Percentiles rank a stretch among this genome's conserved stretches.
Evolutionary conservation across 2,329 filamentous ascomycete species (phyloP).

Genomic region (Aspergillus carbonarius): DNA sequence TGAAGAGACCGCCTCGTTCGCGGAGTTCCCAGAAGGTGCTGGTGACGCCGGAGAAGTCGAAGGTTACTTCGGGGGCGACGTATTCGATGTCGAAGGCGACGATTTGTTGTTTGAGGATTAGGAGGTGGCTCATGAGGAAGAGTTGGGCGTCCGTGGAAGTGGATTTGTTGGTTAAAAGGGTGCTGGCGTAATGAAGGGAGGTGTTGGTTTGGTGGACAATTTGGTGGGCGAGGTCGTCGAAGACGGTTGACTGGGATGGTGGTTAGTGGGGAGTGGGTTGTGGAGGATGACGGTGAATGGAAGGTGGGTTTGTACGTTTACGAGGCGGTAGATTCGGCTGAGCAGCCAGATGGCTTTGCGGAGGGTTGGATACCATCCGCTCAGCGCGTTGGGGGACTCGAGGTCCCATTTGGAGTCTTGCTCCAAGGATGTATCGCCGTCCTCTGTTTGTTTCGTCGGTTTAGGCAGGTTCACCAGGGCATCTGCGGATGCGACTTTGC

Average conservation of each 20-base stretch:
- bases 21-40: constrained; percentile 68
- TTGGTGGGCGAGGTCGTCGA: constrained; percentile 70
- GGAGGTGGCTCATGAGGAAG: constrained; percentile 91
- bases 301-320: constrained; percentile 52
- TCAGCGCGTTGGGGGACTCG: constrained; percentile 57
- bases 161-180: constrained; percentile 65
- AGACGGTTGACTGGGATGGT: constrained; percentile 58
- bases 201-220: constrained; percentile 89
- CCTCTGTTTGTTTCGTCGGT: constrained; percentile 51
- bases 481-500: constrained; percentile 46
- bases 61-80: constrained; percentile 62
- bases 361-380: constrained; percentile 66
- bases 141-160: constrained; percentile 73
- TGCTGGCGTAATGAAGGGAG: constrained; percentile 75
- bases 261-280: constrained; percentile 14
- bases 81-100: constrained; percentile 92
- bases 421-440: constrained; percentile 47
- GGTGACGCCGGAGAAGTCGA: constrained; percentile 66
- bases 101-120: constrained; percentile 93
- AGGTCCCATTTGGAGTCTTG: constrained; percentile 53
- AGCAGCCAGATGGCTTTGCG: constrained; percentile 67
- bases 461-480: constrained; percentile 47
- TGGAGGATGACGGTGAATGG: not conserved
- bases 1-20: constrained; percentile 64
- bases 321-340: constrained; percentile 67